Evolutionary conservation across 2,329 filamentous ascomycete species (phyloP).

Genomic region (Cladosporium oxysporum): DNA sequence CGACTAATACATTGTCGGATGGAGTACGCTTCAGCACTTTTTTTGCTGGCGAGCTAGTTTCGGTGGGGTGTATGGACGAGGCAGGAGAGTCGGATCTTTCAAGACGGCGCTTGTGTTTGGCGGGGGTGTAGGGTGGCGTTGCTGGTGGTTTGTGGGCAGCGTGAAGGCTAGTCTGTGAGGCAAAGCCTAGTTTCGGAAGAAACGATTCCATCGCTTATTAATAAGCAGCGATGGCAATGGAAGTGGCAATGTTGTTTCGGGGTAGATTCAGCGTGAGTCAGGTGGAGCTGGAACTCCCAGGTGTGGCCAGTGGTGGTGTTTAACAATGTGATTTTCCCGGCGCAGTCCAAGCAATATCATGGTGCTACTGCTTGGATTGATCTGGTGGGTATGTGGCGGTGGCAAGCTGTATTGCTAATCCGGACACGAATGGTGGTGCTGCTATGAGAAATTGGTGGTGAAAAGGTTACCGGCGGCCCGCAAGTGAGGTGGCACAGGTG

Average conservation of each 20-base stretch:
- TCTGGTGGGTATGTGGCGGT: neutral
- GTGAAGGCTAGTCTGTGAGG: constrained; percentile 26
- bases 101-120: constrained; percentile 28
- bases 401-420: neutral
- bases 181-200: constrained; percentile 30
- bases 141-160: constrained; percentile 25
- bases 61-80: constrained; percentile 41
- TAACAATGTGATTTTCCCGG: constrained; percentile 33
- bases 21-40: constrained; percentile 29
- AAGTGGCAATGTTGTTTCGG: constrained; percentile 3
- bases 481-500: constrained; percentile 15
- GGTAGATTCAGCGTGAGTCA: constrained; percentile 30
- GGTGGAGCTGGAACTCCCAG: constrained; percentile 22
- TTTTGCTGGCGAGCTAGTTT: constrained; percentile 37
- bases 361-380: constrained; percentile 24
- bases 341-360: constrained; percentile 34
- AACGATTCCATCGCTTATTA: constrained; percentile 26
- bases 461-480: constrained; percentile 14
- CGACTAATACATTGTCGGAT: constrained; percentile 42
- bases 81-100: constrained; percentile 36
- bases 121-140: constrained; percentile 34
- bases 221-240: constrained; percentile 1
- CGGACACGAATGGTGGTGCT: neutral
- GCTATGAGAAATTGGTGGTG: constrained; percentile 1
- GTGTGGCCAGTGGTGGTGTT: constrained; percentile 34